A percentile compares a stretch with the other conserved stretches of the same genome.
Conservation (phyloP, 2,329 filamentous ascomycete species). For the Curvularia lunata region DNA sequence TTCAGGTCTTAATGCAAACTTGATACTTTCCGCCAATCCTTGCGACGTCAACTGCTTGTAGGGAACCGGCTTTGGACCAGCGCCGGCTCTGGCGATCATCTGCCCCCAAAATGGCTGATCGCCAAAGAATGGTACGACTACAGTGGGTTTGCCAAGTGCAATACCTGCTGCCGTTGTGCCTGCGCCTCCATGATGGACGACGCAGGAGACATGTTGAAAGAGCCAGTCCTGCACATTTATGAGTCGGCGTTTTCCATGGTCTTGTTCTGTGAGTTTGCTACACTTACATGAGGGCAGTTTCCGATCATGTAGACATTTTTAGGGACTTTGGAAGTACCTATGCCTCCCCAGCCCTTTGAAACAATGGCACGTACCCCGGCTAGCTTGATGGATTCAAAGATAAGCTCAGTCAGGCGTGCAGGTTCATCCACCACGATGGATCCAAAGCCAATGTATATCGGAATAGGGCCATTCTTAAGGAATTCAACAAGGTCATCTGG, state of each 20-base stretch:
- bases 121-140: conserved; percentile 64
- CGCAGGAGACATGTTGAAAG: conserved; percentile 61
- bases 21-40: conserved; percentile 56
- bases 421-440: conserved; percentile 63
- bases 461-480: conserved; percentile 57
- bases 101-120: conserved; percentile 65
- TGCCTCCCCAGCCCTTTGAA: conserved; percentile 61
- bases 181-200: conserved; percentile 66
- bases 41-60: conserved; percentile 54
- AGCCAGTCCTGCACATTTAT: conserved; percentile 55
- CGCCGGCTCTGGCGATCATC: conserved; percentile 58
- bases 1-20: conserved; percentile 52
- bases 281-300: conserved; percentile 57
- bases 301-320: conserved; percentile 58
- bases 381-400: conserved; percentile 56
- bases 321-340: conserved; percentile 45
- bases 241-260: background rate
- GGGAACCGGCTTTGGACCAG: conserved; percentile 58
- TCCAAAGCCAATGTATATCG: conserved; percentile 64
- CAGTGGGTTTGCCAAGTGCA: conserved; percentile 58
- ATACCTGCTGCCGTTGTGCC: conserved; percentile 65
- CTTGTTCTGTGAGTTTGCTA: background rate
- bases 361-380: conserved; percentile 56
- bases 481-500: conserved; percentile 52
- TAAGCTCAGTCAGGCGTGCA: conserved; percentile 51